Evolutionary conservation across 306 rosid genomes (phyloP), one percentile per base, ranked within the genome.

Genomic region (Medicago ruthenica): DNA sequence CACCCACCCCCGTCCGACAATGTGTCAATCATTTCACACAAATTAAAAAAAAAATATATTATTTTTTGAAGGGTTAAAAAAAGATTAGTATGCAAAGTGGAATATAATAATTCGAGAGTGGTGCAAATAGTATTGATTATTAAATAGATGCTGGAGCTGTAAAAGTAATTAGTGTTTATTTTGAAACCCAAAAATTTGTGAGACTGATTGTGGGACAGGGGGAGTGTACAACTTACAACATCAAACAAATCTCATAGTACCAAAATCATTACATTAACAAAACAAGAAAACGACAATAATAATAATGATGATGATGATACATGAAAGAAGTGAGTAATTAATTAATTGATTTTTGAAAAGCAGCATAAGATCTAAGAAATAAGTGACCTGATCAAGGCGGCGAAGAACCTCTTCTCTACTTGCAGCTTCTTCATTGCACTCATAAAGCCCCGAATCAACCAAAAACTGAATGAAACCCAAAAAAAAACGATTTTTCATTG

Each of bases 391-490:
- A 44, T 83, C 86, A 13, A 95, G 91, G 84, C 90, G 90, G 73
- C 72, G 81, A 20, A 92, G 92, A 66, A 95, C 99, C 85, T 85
- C 96, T 79, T 80, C 79, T 83, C 99, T 85, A 74, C 74, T 83
- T 9, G 78, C 85, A 66, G 87, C 73, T 80, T 90, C 96, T 68
- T 83, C 93, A 50, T 79, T 64, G 80, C 96, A 90, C 85, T 95
- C 97, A 47, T 88, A 85, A 21, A 92, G 96, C 81, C 86, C 96
- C 74, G 91, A 88, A 85, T 92, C 93, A 65, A 88, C 69, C 86
- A 95, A 80, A 50, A 87, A 90, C 99, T 95, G 53, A 58, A 60
- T 8, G 11, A 61, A 60, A 48, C 3, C 22, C 59, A 55, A 67
- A 6, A 12, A 22, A 44, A 39, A 18, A 21, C 1, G 7, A 62